phyloP scores from a whole-genome alignment of 768 basidiomycete genomes.

The Boletus reticuloceps region DNA sequence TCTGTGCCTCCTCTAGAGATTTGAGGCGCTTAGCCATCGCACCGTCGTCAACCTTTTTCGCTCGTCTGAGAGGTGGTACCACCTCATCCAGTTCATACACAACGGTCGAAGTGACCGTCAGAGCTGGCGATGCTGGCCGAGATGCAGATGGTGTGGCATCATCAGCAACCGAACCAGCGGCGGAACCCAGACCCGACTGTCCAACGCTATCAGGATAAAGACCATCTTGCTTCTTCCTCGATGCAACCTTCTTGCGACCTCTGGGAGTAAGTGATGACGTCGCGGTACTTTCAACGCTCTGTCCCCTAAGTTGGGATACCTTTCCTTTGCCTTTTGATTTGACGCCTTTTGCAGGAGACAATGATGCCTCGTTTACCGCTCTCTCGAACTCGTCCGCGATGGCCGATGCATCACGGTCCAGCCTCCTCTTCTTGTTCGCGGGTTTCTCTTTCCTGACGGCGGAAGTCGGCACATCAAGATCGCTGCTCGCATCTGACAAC shows the following conservation, averaged over 20 bases:
- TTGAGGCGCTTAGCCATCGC: slow-evolving; percentile 74
- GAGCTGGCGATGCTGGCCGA: slow-evolving; percentile 64
- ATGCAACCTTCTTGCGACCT: slow-evolving; percentile 53
- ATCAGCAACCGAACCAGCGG: slow-evolving; percentile 50
- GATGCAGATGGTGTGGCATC: slow-evolving; percentile 71
- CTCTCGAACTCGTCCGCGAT: slow-evolving; percentile 51
- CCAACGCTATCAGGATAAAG: slow-evolving; percentile 51
- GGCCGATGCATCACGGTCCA: slow-evolving; percentile 42
- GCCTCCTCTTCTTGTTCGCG: slow-evolving; percentile 59
- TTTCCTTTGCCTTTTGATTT: slow-evolving; percentile 55
- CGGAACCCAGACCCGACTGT: slow-evolving; percentile 48
- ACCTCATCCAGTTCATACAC: slow-evolving; percentile 72
- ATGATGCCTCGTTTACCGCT: slow-evolving; percentile 36
- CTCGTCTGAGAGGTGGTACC: slow-evolving; percentile 69
- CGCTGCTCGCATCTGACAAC: slow-evolving; percentile 60
- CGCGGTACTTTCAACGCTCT: slow-evolving; percentile 53
- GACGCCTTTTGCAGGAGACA: slow-evolving; percentile 35
- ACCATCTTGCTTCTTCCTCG: slow-evolving; percentile 55
- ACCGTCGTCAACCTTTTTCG: slow-evolving; percentile 72
- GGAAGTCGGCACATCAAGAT: slow-evolving; percentile 43
- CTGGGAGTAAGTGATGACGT: slow-evolving; percentile 41
- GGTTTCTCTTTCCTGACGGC: slow-evolving; percentile 41
- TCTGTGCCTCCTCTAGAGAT: slow-evolving; percentile 77
- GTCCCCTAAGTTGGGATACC: slow-evolving; percentile 45
- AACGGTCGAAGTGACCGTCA: slow-evolving; percentile 51